Conservation (phyloP, 345 rosid species). For the Gossypium arboreum region DNA sequence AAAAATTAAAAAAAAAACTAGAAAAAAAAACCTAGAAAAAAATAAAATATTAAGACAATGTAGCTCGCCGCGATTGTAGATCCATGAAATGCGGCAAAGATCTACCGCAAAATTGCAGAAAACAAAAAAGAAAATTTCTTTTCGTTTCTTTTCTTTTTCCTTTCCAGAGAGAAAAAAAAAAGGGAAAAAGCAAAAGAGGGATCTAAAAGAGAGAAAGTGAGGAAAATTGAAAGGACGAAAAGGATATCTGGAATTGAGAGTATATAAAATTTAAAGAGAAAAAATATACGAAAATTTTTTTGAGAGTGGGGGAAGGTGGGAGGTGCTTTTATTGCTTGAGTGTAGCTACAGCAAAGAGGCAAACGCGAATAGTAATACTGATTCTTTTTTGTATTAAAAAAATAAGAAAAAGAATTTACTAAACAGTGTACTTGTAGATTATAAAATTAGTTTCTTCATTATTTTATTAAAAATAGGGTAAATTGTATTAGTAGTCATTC, state of each 20-base stretch:
- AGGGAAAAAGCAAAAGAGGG: not conserved
- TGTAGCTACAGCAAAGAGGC: conserved; percentile 13
- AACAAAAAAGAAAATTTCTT: not conserved
- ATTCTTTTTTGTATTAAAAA: not conserved
- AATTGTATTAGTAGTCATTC: too few relatives aligned
- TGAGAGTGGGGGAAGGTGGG: conserved; percentile 4
- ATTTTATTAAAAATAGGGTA: too few relatives aligned
- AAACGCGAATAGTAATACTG: not conserved
- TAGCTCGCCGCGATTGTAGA: conserved; percentile 35
- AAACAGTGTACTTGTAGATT: not conserved
- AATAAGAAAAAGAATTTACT: too few relatives aligned
- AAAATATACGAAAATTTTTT: not conserved
- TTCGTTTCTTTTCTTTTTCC: not conserved
- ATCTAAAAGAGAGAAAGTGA: not conserved
- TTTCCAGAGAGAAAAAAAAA: not conserved
- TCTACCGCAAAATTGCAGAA: conserved; percentile 17
- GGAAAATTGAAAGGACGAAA: not conserved
- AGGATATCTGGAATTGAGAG: not conserved
- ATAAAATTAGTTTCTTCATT: not conserved
- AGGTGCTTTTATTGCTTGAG: conserved; percentile 27
- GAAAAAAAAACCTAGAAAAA: conserved; percentile 51
- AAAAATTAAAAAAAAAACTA: not conserved
- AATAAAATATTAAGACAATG: conserved; percentile 30
- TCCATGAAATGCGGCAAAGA: conserved; percentile 62
- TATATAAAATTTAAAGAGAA: not conserved